Evolutionary conservation across 2,329 filamentous ascomycete genomes (phyloP).

Genomic region (Neonectria magnoliae): DNA sequence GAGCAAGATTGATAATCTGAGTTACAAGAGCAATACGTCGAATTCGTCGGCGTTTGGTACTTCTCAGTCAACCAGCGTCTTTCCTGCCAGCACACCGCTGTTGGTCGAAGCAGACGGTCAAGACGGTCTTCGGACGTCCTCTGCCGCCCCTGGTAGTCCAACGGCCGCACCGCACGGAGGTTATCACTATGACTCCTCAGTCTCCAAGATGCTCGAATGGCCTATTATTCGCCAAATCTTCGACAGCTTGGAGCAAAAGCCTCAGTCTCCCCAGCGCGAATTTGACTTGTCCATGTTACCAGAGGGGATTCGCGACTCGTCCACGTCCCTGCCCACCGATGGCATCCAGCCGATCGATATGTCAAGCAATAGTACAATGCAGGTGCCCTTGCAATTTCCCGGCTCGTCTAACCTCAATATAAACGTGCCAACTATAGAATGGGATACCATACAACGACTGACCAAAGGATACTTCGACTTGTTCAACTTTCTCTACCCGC

Average conservation of each 20-base stretch:
- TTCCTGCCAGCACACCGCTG: constrained; percentile 33
- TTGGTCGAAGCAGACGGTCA: constrained; percentile 37
- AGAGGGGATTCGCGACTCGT: constrained; percentile 37
- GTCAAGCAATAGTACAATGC: constrained; percentile 30
- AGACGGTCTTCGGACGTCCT: constrained; percentile 32
- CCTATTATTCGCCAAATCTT: constrained; percentile 41
- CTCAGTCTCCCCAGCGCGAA: constrained; percentile 30
- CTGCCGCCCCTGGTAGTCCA: constrained; percentile 34
- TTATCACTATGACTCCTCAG: constrained; percentile 43
- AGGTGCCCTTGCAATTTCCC: constrained; percentile 35
- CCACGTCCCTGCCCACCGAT: constrained; percentile 32
- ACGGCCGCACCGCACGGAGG: constrained; percentile 32
- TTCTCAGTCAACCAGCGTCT: constrained; percentile 35
- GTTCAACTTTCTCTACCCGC: constrained; percentile 67
- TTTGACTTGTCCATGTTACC: constrained; percentile 30
- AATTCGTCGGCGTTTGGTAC: constrained; percentile 31
- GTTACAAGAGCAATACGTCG: constrained; percentile 33
- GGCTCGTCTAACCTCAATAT: constrained; percentile 27
- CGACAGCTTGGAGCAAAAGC: constrained; percentile 39
- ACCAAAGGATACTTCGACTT: constrained; percentile 67
- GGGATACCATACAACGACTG: constrained; percentile 61
- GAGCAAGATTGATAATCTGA: constrained; percentile 62
- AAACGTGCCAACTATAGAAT: constrained; percentile 48
- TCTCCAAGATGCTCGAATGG: constrained; percentile 40
- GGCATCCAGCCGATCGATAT: constrained; percentile 36